Evolutionary conservation across 169 alveolate species (phyloP).

Genomic region (Blepharisma undulans): DNA sequence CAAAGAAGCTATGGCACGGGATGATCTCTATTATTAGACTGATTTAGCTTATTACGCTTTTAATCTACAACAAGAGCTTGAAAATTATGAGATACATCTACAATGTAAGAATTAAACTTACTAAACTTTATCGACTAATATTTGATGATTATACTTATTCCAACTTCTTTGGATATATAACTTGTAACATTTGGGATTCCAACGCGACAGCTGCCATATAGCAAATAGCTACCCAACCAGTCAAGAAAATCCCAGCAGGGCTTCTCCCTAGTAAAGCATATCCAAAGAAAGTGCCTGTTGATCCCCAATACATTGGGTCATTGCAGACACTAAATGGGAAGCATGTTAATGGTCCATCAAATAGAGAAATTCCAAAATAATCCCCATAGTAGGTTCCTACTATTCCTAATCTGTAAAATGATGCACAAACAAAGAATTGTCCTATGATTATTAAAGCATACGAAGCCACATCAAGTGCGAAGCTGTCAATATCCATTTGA

Average conservation of each 20-base stretch:
- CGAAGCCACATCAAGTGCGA: background rate
- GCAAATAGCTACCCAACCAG: constrained; percentile 13
- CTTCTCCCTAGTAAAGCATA: background rate
- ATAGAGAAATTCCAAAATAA: constrained; percentile 1
- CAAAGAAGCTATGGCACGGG: no score
- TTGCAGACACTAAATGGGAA: constrained; percentile 1
- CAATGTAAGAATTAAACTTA: no score
- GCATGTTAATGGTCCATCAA: constrained; percentile 15
- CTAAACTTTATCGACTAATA: background rate
- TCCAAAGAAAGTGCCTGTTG: constrained; percentile 18
- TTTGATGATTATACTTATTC: background rate
- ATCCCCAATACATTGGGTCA: constrained; percentile 41
- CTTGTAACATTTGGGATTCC: background rate
- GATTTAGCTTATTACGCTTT: no score
- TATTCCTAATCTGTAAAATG: constrained; percentile 21
- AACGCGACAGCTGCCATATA: background rate
- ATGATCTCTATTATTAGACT: no score
- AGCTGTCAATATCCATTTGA: background rate
- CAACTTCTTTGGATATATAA: constrained; percentile 11
- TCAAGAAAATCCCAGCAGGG: background rate
- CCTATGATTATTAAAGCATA: background rate
- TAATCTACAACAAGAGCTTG: no score
- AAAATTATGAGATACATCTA: no score
- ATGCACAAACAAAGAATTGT: constrained; percentile 1
- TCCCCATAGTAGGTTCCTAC: constrained; percentile 9